Percentiles rank a stretch among this genome's conserved stretches.
Conservation (phyloP, 2,329 filamentous ascomycete genomes). For the Diaporthe amygdali region DNA sequence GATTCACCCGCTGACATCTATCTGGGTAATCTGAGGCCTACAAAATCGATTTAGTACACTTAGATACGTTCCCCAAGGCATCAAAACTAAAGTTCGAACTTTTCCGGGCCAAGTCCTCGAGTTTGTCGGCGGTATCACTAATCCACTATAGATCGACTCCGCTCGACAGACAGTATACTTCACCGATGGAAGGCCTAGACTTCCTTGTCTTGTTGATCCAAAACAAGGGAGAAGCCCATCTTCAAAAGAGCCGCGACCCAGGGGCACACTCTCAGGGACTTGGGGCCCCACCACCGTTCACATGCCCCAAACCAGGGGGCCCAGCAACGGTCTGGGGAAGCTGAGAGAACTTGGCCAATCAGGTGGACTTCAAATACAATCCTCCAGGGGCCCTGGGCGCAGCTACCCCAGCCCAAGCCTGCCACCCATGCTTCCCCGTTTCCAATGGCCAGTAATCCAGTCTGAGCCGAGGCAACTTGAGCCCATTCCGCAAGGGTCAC, state of each 20-base stretch:
- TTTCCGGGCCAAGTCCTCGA: background rate
- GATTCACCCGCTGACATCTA: background rate
- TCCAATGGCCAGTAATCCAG: background rate
- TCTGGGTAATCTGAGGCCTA: too few relatives aligned
- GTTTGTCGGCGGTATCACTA: background rate
- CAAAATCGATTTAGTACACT: too few relatives aligned
- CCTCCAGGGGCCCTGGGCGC: background rate
- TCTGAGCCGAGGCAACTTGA: slow-evolving; percentile 16
- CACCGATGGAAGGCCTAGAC: background rate
- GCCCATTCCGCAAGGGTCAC: slow-evolving; percentile 14
- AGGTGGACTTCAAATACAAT: background rate
- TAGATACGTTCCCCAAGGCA: too few relatives aligned
- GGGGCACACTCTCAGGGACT: background rate
- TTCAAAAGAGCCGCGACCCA: background rate
- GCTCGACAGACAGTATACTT: background rate
- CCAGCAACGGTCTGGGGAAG: slow-evolving; percentile 13
- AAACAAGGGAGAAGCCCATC: background rate
- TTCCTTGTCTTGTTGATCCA: background rate
- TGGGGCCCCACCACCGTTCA: slow-evolving; percentile 14
- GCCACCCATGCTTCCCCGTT: background rate
- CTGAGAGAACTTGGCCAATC: slow-evolving; percentile 7
- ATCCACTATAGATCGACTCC: background rate
- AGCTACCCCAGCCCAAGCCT: background rate
- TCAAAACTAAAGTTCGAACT: background rate
- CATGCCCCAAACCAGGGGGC: slow-evolving; percentile 9